A percentile compares a stretch with the other conserved stretches of the same genome.
phyloP scores from a whole-genome alignment of 1,139 yeast species.

The Yamadazyma blattariae region DNA sequence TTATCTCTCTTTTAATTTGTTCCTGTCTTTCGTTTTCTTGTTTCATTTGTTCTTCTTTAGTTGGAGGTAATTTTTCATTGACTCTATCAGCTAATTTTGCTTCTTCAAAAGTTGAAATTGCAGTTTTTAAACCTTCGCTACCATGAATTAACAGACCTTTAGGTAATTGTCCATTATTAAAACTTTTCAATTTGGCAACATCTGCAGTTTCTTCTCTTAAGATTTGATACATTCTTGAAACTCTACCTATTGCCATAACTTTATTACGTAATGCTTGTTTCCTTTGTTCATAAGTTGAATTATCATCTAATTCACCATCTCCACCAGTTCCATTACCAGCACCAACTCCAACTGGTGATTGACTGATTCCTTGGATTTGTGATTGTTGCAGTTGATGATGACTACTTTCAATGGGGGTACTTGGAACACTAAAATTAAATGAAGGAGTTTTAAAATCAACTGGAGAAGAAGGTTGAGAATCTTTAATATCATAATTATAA shows the following conservation, averaged over 20 bases:
- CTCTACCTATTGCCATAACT: constrained; percentile 91
- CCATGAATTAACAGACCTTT: constrained; percentile 87
- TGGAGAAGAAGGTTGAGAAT: constrained; percentile 14
- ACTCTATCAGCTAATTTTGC: constrained; percentile 78
- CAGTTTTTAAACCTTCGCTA: constrained; percentile 69
- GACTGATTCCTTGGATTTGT: too few relatives aligned
- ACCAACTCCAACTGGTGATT: not conserved
- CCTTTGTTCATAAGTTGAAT: constrained; percentile 36
- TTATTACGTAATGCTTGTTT: constrained; percentile 76
- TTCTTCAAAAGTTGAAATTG: constrained; percentile 75
- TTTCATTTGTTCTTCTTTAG: constrained; percentile 51
- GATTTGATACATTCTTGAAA: constrained; percentile 89
- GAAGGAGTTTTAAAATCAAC: constrained; percentile 9
- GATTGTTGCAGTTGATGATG: too few relatives aligned
- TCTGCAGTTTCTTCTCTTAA: constrained; percentile 87
- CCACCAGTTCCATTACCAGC: too few relatives aligned
- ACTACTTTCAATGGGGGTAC: constrained; percentile 3
- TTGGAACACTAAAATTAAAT: constrained; percentile 5
- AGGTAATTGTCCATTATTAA: constrained; percentile 68
- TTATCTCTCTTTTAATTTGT: constrained; percentile 41
- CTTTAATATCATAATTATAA: constrained; percentile 9
- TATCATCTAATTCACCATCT: constrained; percentile 11
- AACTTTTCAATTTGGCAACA: constrained; percentile 74
- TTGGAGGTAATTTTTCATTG: constrained; percentile 92
- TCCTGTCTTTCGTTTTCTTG: constrained; percentile 45